phyloP scores from a whole-genome alignment of 164 flowering plant species.

The Akebia trifoliata region DNA sequence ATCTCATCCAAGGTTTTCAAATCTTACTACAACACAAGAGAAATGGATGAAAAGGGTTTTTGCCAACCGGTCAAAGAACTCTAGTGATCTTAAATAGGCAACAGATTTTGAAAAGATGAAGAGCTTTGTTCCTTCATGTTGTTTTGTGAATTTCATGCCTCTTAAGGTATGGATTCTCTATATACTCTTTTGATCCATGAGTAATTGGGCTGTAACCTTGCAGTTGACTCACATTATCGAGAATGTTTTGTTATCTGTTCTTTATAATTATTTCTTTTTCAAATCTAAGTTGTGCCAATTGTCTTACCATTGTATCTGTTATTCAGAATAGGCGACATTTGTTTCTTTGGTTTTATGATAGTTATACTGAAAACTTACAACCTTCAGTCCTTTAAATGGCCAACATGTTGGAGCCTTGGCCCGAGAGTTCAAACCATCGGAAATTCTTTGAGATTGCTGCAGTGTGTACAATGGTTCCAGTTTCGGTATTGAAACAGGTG shows the following conservation, averaged over 20 bases:
- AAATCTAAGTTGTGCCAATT: not conserved
- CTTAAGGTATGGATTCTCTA: conserved; percentile 6
- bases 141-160: not conserved
- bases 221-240: not conserved
- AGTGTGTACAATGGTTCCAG: too few species aligned
- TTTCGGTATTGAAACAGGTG: too few species aligned
- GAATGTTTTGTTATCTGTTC: not conserved
- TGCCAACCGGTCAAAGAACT: conserved; percentile 8
- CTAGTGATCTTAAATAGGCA: conserved; percentile 5
- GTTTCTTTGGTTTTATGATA: too few species aligned
- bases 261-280: not conserved
- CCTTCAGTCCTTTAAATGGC: too few species aligned
- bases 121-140: not conserved
- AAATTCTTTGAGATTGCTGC: too few species aligned
- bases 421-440: too few species aligned
- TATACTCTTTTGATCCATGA: not conserved
- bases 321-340: too few species aligned
- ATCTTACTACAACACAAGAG: conserved; percentile 23
- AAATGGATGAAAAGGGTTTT: conserved; percentile 28
- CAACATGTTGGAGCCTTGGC: too few species aligned
- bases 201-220: not conserved
- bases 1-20: conserved; percentile 11
- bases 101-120: not conserved
- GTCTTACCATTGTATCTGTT: not conserved
- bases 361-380: too few species aligned